Percentiles rank a stretch among this genome's conserved stretches.
phyloP scores from a whole-genome alignment of 2,329 filamentous ascomycete species.

The Arthrobotrys musiformis region DNA sequence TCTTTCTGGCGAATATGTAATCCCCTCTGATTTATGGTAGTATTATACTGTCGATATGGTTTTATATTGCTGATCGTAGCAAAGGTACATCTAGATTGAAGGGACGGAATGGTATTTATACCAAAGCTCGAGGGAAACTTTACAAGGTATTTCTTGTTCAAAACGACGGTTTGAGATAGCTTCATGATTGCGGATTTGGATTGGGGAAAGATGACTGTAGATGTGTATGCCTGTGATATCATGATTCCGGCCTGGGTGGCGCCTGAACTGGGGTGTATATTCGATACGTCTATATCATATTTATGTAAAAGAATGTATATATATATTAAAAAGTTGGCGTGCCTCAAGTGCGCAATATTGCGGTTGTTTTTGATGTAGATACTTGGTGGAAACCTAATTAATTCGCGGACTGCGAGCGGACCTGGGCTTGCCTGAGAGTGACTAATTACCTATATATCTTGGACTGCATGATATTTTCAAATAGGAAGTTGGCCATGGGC shows the following conservation, averaged over 20 bases:
- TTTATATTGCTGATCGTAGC: neutral
- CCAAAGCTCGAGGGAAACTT: neutral
- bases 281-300: too few species aligned
- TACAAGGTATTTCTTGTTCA: neutral
- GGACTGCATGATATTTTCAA: too few species aligned
- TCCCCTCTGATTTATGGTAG: neutral
- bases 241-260: slow-evolving; percentile 2
- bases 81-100: too few species aligned
- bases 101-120: neutral
- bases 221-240: neutral
- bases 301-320: too few species aligned
- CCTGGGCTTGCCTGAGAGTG: too few species aligned
- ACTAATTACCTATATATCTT: too few species aligned
- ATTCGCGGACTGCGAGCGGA: too few species aligned
- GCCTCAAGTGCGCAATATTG: too few species aligned
- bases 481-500: too few species aligned
- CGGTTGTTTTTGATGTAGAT: too few species aligned
- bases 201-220: slow-evolving; percentile 1
- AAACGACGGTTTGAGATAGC: neutral
- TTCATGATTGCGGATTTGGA: neutral
- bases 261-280: neutral
- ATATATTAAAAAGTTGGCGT: too few species aligned
- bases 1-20: neutral
- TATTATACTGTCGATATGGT: neutral
- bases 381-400: too few species aligned